Evolutionary conservation across 768 basidiomycete species (phyloP).

Genomic region (Rhizopogon vesiculosus): DNA sequence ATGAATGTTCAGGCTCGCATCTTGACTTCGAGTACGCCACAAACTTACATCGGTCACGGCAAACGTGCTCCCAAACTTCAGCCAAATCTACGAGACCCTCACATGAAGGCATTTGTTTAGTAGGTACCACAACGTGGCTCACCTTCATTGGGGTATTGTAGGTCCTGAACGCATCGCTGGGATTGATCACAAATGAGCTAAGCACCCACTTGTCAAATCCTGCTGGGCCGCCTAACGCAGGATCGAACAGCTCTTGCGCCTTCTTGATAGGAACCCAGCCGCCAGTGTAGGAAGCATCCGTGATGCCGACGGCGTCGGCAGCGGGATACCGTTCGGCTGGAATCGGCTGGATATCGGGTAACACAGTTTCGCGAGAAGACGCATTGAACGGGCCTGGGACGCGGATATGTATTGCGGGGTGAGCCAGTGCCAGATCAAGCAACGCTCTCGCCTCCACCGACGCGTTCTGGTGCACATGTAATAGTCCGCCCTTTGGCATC

Average conservation of each 20-base stretch:
- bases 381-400: slow-evolving; percentile 15
- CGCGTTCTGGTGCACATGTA: slow-evolving; percentile 42
- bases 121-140: not conserved
- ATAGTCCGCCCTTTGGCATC: slow-evolving; percentile 46
- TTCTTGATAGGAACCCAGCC: slow-evolving; percentile 31
- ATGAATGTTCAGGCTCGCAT: slow-evolving; percentile 9
- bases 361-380: slow-evolving; percentile 17
- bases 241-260: slow-evolving; percentile 31
- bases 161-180: slow-evolving; percentile 38
- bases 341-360: slow-evolving; percentile 34
- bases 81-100: slow-evolving; percentile 13
- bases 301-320: slow-evolving; percentile 19
- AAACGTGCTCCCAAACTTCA: slow-evolving; percentile 17
- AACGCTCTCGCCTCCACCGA: slow-evolving; percentile 32
- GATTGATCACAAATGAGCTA: slow-evolving; percentile 34
- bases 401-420: slow-evolving; percentile 36
- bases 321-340: slow-evolving; percentile 14
- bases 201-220: slow-evolving; percentile 41
- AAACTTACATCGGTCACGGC: slow-evolving; percentile 17
- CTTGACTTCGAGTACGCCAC: slow-evolving; percentile 13
- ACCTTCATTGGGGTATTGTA: slow-evolving; percentile 40
- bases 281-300: slow-evolving; percentile 22
- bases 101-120: not conserved
- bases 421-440: slow-evolving; percentile 31
- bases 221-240: slow-evolving; percentile 30